Base-by-base conservation (phyloP, 805 yeast species). In the Starmerella bombicola region DNA sequence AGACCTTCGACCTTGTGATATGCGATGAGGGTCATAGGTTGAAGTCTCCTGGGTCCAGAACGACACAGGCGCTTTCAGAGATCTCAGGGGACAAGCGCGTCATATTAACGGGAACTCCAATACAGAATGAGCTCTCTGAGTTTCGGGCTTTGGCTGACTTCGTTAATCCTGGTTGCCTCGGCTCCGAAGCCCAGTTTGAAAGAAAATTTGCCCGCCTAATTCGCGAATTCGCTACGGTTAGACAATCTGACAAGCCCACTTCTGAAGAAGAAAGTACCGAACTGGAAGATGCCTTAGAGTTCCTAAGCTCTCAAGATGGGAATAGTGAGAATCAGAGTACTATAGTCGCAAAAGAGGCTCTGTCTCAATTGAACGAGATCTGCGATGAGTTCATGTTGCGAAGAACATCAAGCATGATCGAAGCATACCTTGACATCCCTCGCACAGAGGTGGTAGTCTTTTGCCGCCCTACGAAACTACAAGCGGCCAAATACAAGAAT, bases 1-100 rank as follows among this genome's bases (percentile, higher is more conserved):
- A 51, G 18, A 47, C 53, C 9, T 65, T 74, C 30, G 97, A 85
- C 56, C 50, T 91, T 15, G 62, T 91, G 16, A 72, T 91, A 1
- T 91, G 95, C 58, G 98, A 91, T 59, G 98, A 91, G 56, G 98
- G 97, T 2, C 98, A 91, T 58, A 67, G 95, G 36, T 66, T 91
- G 49, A 91, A 88, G 52, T 81, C 74, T 50, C 67, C 74, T 4
- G 64, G 75, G 8, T 83, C 81, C 43, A 85, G 83, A 57, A 74
- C 80, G 0, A 63, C 84, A 38, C 75, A 74, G 43, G 73, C 76
- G 0, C 62, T 88, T 38, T 72, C 70, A 30, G 52, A 66, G 1
- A 59, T 85, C 15, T 62, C 74, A 31, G 68, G 78, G 3, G 64
- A 65, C 6, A 71, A 67, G 32, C 73, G 78, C 45, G 63, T 88